Conservation (phyloP, 1,139 yeast species). For the Kurtzmaniella natalensis region DNA sequence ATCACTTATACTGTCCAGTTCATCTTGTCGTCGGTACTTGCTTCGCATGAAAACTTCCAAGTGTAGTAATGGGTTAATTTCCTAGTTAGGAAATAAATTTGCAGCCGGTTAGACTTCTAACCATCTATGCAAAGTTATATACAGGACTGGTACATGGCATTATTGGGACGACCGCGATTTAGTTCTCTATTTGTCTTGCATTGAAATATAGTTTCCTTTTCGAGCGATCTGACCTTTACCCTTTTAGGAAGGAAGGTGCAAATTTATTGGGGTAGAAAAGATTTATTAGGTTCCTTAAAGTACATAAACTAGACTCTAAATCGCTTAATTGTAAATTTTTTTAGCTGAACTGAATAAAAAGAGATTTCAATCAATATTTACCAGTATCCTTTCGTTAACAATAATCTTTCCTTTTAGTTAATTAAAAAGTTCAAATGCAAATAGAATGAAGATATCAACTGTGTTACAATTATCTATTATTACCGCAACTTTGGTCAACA, state of each 20-base stretch:
- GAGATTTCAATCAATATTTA: too few relatives aligned
- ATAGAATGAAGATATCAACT: conserved; percentile 7
- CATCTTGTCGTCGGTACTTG: too few relatives aligned
- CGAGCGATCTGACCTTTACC: conserved; percentile 1
- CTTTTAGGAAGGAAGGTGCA: conserved; percentile 3
- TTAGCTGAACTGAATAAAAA: too few relatives aligned
- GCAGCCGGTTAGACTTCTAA: not conserved
- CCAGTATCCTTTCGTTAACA: conserved; percentile 5
- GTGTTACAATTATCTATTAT: conserved; percentile 7
- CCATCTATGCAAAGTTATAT: too few relatives aligned
- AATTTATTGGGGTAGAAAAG: conserved; percentile 1
- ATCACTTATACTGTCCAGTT: too few relatives aligned
- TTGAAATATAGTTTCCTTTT: not conserved
- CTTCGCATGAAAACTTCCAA: not conserved
- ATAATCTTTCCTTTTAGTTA: not conserved
- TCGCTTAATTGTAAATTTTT: too few relatives aligned
- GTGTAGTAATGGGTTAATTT: conserved; percentile 1
- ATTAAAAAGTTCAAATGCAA: conserved; percentile 1
- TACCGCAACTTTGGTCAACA: conserved; percentile 6
- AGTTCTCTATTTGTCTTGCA: too few relatives aligned
- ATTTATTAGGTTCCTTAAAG: too few relatives aligned
- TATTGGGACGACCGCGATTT: too few relatives aligned
- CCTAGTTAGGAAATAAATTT: conserved; percentile 1
- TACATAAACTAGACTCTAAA: too few relatives aligned
- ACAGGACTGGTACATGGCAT: not conserved